Percentiles rank a stretch among this genome's conserved stretches.
Conservation (phyloP, 1,139 yeast species). For the Zygotorulaspora mrakii region DNA sequence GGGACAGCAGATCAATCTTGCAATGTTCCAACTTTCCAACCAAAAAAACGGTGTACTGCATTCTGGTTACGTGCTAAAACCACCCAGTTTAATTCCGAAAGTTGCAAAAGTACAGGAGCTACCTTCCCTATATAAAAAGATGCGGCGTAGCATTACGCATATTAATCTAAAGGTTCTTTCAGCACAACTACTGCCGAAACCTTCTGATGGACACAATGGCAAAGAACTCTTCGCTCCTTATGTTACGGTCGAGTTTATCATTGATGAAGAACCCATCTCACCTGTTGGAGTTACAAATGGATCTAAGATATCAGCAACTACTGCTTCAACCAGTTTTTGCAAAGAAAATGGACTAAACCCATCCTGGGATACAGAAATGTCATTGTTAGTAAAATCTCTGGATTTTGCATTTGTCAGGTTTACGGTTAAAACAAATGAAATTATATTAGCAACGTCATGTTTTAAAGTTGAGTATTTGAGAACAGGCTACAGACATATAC, state of each 20-base stretch:
- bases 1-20: slow-evolving; percentile 87
- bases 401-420: slow-evolving; percentile 53
- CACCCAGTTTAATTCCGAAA: slow-evolving; percentile 39
- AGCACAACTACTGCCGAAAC: slow-evolving; percentile 80
- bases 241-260: slow-evolving; percentile 27
- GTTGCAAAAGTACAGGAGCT: slow-evolving; percentile 30
- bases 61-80: slow-evolving; percentile 78
- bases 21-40: slow-evolving; percentile 62
- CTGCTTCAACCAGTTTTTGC: slow-evolving; percentile 29
- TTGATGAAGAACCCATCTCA: slow-evolving; percentile 38
- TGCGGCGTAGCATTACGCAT: slow-evolving; percentile 19
- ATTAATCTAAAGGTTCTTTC: slow-evolving; percentile 57
- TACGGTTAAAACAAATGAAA: slow-evolving; percentile 43
- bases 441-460: slow-evolving; percentile 56
- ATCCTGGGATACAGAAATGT: slow-evolving; percentile 59
- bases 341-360: slow-evolving; percentile 79
- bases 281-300: slow-evolving; percentile 40
- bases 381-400: slow-evolving; percentile 43
- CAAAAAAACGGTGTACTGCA: slow-evolving; percentile 33
- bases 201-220: slow-evolving; percentile 42
- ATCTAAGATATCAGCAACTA: slow-evolving; percentile 10
- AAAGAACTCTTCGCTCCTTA: slow-evolving; percentile 26
- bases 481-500: slow-evolving; percentile 77
- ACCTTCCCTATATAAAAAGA: slow-evolving; percentile 21
- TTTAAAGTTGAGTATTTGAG: slow-evolving; percentile 55